Conservation (phyloP, 768 basidiomycete species). For the Leccinum broughii region DNA sequence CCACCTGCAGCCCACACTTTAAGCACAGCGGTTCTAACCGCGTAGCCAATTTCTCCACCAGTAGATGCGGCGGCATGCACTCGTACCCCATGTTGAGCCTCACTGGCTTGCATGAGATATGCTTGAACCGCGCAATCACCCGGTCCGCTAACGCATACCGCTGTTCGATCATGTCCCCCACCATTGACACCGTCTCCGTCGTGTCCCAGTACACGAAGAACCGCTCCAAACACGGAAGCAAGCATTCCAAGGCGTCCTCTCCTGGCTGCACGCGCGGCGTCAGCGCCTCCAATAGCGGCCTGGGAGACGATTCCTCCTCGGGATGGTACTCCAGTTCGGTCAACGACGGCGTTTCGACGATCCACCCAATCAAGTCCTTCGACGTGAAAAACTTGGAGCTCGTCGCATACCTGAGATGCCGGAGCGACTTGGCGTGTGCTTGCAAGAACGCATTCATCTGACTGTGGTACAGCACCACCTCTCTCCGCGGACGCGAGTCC, state of each 20-base stretch:
- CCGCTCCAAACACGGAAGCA: conserved; percentile 22
- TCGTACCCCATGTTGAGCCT: conserved; percentile 13
- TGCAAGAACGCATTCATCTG: conserved; percentile 20
- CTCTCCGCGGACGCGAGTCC: conserved; percentile 17
- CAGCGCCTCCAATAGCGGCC: conserved; percentile 18
- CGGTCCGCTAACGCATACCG: conserved; percentile 17
- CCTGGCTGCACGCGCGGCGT: conserved; percentile 16
- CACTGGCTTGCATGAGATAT: conserved; percentile 27
- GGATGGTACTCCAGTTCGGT: conserved; percentile 25
- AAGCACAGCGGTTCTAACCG: conserved; percentile 22
- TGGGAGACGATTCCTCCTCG: conserved; percentile 24
- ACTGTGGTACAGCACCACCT: conserved; percentile 14
- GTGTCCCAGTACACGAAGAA: conserved; percentile 27
- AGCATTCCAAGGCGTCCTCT: conserved; percentile 13
- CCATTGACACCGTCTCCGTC: conserved; percentile 24
- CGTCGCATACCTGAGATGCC: conserved; percentile 16
- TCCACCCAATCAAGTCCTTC: conserved; percentile 17
- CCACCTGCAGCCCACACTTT: conserved; percentile 19
- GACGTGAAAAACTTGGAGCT: conserved; percentile 21
- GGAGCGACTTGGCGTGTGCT: conserved; percentile 11
- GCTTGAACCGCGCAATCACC: conserved; percentile 14
- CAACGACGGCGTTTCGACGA: conserved; percentile 21
- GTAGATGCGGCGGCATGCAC: conserved; percentile 13
- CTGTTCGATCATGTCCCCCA: conserved; percentile 27
- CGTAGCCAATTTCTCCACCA: conserved; percentile 19